Conservation (phyloP, 768 basidiomycete genomes). For the Zangia roseola region DNA sequence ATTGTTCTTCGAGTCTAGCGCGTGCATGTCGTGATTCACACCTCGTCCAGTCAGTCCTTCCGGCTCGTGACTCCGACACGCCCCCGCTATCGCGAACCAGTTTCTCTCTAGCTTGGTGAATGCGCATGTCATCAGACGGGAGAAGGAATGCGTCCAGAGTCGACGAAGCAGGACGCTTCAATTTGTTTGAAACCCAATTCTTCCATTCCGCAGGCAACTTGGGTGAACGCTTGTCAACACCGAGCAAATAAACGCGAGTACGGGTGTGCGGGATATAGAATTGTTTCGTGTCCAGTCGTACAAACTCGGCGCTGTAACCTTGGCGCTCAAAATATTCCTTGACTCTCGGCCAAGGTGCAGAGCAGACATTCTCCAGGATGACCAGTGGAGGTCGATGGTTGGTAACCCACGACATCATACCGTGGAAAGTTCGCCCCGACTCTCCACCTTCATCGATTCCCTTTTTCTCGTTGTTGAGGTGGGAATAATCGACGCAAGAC, state of each 20-base stretch:
- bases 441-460: slow-evolving; percentile 88
- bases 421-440: slow-evolving; percentile 89
- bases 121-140: slow-evolving; percentile 86
- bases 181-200: slow-evolving; percentile 51
- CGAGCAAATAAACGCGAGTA: slow-evolving; percentile 84
- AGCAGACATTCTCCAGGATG: slow-evolving; percentile 91
- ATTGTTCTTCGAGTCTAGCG: slow-evolving; percentile 75
- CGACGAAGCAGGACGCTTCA: slow-evolving; percentile 83
- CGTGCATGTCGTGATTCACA: slow-evolving; percentile 92
- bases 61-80: slow-evolving; percentile 63
- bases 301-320: slow-evolving; percentile 69
- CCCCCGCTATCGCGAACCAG: slow-evolving; percentile 69
- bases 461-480: slow-evolving; percentile 89
- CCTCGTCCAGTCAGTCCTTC: slow-evolving; percentile 85
- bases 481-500: slow-evolving; percentile 97
- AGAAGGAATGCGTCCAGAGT: slow-evolving; percentile 92
- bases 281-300: slow-evolving; percentile 79
- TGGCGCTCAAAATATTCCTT: slow-evolving; percentile 69
- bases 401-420: slow-evolving; percentile 92
- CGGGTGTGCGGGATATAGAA: slow-evolving; percentile 96
- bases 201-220: slow-evolving; percentile 70
- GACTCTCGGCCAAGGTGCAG: slow-evolving; percentile 85
- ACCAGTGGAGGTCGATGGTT: slow-evolving; percentile 88
- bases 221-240: slow-evolving; percentile 64
- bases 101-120: slow-evolving; percentile 84